Percentiles rank a stretch among this genome's conserved stretches.
phyloP scores from a whole-genome alignment of 1,284 basidiomycete species.

The Spongiforma sp. region DNA sequence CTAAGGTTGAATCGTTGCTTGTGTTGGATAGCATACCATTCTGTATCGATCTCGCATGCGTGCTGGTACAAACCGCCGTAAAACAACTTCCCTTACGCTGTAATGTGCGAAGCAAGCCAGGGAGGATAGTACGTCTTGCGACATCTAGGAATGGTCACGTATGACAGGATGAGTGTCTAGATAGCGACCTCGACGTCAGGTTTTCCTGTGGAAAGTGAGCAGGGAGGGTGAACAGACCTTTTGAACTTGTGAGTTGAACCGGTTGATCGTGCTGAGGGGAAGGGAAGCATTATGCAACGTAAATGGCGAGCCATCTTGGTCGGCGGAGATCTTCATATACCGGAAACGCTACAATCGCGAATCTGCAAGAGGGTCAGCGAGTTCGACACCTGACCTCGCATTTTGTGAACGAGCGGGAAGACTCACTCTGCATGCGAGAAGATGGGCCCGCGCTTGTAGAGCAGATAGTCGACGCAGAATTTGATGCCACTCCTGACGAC shows the following conservation, averaged over 20 bases:
- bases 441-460: constrained; percentile 95
- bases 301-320: constrained; percentile 67
- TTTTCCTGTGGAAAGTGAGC: background rate
- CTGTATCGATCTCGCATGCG: constrained; percentile 86
- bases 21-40: too few relatives aligned
- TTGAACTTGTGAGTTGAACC: constrained; percentile 96
- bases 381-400: background rate
- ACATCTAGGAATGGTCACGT: constrained; percentile 86
- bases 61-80: constrained; percentile 89
- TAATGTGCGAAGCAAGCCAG: constrained; percentile 78
- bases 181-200: constrained; percentile 1
- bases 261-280: constrained; percentile 92
- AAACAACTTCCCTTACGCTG: constrained; percentile 83
- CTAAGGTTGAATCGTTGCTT: too few relatives aligned
- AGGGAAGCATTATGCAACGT: constrained; percentile 69
- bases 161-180: constrained; percentile 88
- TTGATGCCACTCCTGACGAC: constrained; percentile 96
- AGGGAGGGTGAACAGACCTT: constrained; percentile 69
- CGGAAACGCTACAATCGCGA: constrained; percentile 88
- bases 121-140: constrained; percentile 57
- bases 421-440: constrained; percentile 95
- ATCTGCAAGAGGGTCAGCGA: constrained; percentile 53
- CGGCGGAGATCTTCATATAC: constrained; percentile 85
- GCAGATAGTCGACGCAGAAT: constrained; percentile 94
- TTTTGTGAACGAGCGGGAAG: background rate